Evolutionary conservation across 495 filamentous ascomycete genomes (phyloP), one percentile per base, ranked within the genome.

Genomic region (Lophiostoma macrostomum): DNA sequence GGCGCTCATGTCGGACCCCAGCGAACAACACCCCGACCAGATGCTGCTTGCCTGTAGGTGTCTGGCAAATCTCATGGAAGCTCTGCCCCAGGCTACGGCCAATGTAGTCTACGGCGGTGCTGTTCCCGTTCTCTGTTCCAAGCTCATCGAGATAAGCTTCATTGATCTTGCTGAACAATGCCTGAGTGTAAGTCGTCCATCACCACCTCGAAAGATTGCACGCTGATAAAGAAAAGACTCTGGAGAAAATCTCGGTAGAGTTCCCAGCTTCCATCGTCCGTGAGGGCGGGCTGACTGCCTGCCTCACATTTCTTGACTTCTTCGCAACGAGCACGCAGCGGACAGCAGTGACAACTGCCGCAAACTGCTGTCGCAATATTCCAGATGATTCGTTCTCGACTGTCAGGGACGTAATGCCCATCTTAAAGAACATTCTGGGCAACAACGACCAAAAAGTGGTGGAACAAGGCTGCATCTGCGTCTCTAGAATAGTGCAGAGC

Each of bases 111-210:
- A 96, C 66, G 90, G 91, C 13, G 88, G 90, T 32, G 94, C 94
- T 37, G 91, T 99, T 13, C 91, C 94, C 1, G 81, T 97, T 19
- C 73, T 99, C 12, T 96, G 93, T 71, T 81, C 88, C 61, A 99
- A 97, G 71, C 75, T 99, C 35, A 72, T 96, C 45, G 90, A 97
- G 65, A 96, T 96, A 43, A 82, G 90, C 27, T 97, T 88, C 67
- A 97, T 99, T 64, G 94, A 99, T 70, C 75, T 99, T 52, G 94
- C 94, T 24, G 94, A 99, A 69, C 94, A 99, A 72, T 88, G 91
- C 20, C 74, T 99, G 14, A 99, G 90, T 70, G 82, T 85, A 70
- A 71, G 82, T 76, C 30, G 32, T 37, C 11, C 46, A 23, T 8
- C 13, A 14, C 25, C 25, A 11, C 29, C 43, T 31, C 20, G 18